Evolutionary conservation across 371 early-diverging fungal species (phyloP).

Genomic region (Parasitella parasitica): DNA sequence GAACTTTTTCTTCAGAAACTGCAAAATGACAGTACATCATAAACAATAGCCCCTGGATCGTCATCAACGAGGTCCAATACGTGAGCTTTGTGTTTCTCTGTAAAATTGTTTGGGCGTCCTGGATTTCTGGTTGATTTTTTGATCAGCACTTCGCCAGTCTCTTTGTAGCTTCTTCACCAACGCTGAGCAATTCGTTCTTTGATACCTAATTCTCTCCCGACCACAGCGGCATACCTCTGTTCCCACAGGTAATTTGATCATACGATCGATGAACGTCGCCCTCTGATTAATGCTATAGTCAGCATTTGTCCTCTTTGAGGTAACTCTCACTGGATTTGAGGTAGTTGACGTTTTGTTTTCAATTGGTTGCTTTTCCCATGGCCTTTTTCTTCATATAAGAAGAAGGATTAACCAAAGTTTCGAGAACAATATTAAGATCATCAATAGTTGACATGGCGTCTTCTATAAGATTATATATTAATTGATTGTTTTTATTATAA

Average conservation of each 20-base stretch:
- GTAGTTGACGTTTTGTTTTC: too few relatives aligned
- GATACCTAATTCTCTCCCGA: slow-evolving; percentile 7
- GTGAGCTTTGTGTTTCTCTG: slow-evolving; percentile 14
- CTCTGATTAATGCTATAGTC: slow-evolving; percentile 14
- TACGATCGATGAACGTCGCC: slow-evolving; percentile 9
- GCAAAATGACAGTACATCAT: too few relatives aligned
- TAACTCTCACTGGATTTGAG: too few relatives aligned
- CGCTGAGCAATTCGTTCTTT: slow-evolving; percentile 12
- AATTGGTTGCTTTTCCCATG: too few relatives aligned
- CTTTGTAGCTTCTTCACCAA: slow-evolving; percentile 16
- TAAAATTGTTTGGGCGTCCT: slow-evolving; percentile 20
- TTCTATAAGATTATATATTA: too few relatives aligned
- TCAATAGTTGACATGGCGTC: too few relatives aligned
- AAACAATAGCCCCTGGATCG: slow-evolving; percentile 9
- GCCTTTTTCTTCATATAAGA: too few relatives aligned
- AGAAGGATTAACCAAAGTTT: too few relatives aligned
- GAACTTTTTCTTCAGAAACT: too few relatives aligned
- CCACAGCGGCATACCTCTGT: slow-evolving; percentile 15
- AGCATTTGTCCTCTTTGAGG: too few relatives aligned
- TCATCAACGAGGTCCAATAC: slow-evolving; percentile 17
- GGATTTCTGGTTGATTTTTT: slow-evolving; percentile 20
- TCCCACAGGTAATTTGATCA: slow-evolving; percentile 14
- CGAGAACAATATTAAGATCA: too few relatives aligned
- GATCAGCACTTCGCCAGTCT: slow-evolving; percentile 13
- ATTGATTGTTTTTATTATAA: too few relatives aligned